Conservation (phyloP, 352 stramenopile genomes). For the Globisporangium abappressorium region DNA sequence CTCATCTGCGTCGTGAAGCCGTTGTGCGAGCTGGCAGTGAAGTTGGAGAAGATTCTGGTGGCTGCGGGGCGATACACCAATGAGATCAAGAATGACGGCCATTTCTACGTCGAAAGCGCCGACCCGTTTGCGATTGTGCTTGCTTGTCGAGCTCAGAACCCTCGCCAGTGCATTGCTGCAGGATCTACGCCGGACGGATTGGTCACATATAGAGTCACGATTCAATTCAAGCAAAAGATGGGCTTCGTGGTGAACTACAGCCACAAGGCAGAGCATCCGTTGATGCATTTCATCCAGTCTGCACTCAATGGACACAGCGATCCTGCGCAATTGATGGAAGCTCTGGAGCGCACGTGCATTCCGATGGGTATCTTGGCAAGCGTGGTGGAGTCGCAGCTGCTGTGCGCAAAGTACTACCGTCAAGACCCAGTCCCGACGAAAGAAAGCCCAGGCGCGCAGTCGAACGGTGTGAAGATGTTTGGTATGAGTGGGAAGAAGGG, state of each 20-base stretch:
- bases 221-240: constrained; percentile 89
- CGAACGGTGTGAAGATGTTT: constrained; percentile 43
- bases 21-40: constrained; percentile 79
- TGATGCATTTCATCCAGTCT: constrained; percentile 87
- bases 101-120: constrained; percentile 83
- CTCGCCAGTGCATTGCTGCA: constrained; percentile 61
- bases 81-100: constrained; percentile 58
- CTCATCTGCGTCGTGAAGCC: constrained; percentile 85
- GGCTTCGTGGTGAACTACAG: constrained; percentile 86
- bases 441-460: constrained; percentile 26
- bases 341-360: constrained; percentile 79
- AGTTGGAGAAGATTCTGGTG: constrained; percentile 73
- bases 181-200: constrained; percentile 70
- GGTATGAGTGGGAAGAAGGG: constrained; percentile 66
- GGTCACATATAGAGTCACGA: constrained; percentile 75
- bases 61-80: constrained; percentile 72
- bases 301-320: constrained; percentile 79
- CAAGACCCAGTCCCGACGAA: constrained; percentile 50
- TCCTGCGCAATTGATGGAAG: constrained; percentile 75
- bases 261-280: constrained; percentile 79
- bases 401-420: constrained; percentile 83
- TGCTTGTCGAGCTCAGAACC: constrained; percentile 67
- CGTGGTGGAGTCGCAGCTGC: constrained; percentile 77
- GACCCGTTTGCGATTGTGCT: constrained; percentile 85
- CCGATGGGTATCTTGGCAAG: constrained; percentile 81